Percentiles rank a stretch among this genome's conserved stretches.
Evolutionary conservation across 2,329 filamentous ascomycete species (phyloP).

Genomic region (Aspergillus ruber): DNA sequence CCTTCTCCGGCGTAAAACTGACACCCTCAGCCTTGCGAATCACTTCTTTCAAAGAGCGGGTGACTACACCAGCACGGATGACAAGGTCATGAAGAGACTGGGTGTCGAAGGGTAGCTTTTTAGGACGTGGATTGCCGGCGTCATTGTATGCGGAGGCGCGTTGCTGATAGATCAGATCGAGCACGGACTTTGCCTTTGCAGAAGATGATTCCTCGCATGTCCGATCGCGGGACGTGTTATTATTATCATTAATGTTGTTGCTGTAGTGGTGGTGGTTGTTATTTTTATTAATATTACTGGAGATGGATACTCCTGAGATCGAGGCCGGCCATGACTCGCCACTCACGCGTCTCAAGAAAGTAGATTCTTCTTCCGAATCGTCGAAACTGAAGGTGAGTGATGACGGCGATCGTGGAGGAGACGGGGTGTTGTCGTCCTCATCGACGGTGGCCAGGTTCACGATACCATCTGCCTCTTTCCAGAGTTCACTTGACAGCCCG

Average conservation of each 20-base stretch:
- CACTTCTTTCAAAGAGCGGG: conserved; percentile 44
- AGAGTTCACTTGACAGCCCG: conserved; percentile 49
- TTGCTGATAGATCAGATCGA: conserved; percentile 53
- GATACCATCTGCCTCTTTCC: conserved; percentile 61
- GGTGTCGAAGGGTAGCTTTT: conserved; percentile 61
- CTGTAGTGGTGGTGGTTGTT: conserved; percentile 46
- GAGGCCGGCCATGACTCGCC: conserved; percentile 25
- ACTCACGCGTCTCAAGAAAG: conserved; percentile 26
- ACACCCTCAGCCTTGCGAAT: conserved; percentile 46
- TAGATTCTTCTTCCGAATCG: conserved; percentile 50
- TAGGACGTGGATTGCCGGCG: conserved; percentile 22
- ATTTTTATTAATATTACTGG: conserved; percentile 42
- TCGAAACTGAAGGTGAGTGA: conserved; percentile 55
- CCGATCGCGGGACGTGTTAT: conserved; percentile 12
- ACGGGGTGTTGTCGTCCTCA: conserved; percentile 49
- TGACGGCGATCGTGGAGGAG: conserved; percentile 47
- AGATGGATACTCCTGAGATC: conserved; percentile 20
- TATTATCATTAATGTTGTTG: conserved; percentile 27
- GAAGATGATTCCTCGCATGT: conserved; percentile 21
- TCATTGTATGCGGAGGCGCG: conserved; percentile 24
- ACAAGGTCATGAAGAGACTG: conserved; percentile 59
- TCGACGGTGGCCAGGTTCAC: conserved; percentile 60
- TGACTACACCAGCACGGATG: conserved; percentile 43
- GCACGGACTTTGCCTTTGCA: conserved; percentile 55
- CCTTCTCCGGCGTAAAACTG: conserved; percentile 21